These are phyloP conservation scores for Crithidia bombi DNA, from an alignment of 208 protist species.

Conservation along the genomic window DNA sequence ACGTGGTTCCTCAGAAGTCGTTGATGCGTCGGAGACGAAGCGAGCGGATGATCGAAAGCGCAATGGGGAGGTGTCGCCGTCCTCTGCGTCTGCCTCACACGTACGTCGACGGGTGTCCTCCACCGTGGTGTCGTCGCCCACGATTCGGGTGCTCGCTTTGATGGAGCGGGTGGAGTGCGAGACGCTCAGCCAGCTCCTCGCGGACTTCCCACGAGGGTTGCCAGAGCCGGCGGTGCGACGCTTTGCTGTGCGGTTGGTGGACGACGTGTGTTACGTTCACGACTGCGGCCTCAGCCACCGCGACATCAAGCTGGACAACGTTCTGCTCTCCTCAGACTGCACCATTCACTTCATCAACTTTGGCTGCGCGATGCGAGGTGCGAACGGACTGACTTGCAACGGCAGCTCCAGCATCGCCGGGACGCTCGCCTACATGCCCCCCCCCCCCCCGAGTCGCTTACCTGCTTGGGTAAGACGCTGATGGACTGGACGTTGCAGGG, in stretches of 20 bases:
- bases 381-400: neutral
- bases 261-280: conserved; percentile 50
- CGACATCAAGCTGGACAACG: conserved; percentile 86
- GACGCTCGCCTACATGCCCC: conserved; percentile 48
- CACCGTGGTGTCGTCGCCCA: neutral
- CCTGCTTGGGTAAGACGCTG: neutral
- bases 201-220: conserved; percentile 30
- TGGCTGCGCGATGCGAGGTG: conserved; percentile 35
- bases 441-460: conserved; percentile 40
- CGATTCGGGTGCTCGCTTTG: conserved; percentile 33
- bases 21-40: neutral
- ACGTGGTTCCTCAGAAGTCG: neutral
- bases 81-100: neutral
- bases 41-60: neutral
- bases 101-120: neutral
- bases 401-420: conserved; percentile 20
- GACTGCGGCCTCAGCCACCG: conserved; percentile 57
- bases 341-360: conserved; percentile 60
- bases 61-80: neutral
- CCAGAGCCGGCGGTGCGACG: conserved; percentile 33
- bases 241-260: conserved; percentile 38
- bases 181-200: conserved; percentile 26
- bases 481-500: conserved; percentile 14
- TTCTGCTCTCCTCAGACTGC: conserved; percentile 60
- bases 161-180: conserved; percentile 50